Base-by-base conservation (phyloP, 257 asterid species). In the Solanum microdontum region DNA sequence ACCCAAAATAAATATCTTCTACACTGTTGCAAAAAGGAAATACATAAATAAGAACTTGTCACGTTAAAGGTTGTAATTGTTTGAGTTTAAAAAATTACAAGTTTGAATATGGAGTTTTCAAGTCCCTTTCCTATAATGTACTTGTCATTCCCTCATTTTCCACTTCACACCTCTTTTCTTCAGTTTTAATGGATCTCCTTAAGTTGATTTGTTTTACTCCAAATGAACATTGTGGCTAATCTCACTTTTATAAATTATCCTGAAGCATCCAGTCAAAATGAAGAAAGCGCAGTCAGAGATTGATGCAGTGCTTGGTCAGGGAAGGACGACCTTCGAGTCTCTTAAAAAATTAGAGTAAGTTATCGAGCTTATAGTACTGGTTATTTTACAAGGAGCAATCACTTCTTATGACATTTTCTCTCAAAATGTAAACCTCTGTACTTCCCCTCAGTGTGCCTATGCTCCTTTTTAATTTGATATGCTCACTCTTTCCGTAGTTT, bases 241-340 rank as follows among this genome's bases (percentile, higher is more conserved):
- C 45, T 91, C 85, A 86, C 73, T 87, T 28, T 83, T 11, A 82
- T 64, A 88, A 69, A 85, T 43, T 84, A 30, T 88, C 79, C 88
- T 91, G 92, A 94, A 96, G 99, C 87, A 94, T 91, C 99, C 99
- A 9, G 89, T 91, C 79, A 97, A 95, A 90, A 94, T 97, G 98
- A 95, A 90, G 93, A 97, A 93, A 93, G 99, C 98, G 34, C 99
- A 97, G 91, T 93, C 91, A 12, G 99, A 97, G 91, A 92, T 97
- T 86, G 99, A 97, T 92, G 85, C 88, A 2, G 98, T 95, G 89
- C 98, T 97, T 69, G 95, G 94, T 66, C 90, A 92, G 87, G 96
- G 90, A 73, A 91, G 86, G 89, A 85, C 91, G 37, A 95, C 97
- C 76, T 92, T 88, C 55, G 98, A 93, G 88, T 87, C 97, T 84